Percentiles rank a stretch among this genome's conserved stretches.
Conservation (phyloP, 768 basidiomycete species). For the Infundibulicybe gibba region DNA sequence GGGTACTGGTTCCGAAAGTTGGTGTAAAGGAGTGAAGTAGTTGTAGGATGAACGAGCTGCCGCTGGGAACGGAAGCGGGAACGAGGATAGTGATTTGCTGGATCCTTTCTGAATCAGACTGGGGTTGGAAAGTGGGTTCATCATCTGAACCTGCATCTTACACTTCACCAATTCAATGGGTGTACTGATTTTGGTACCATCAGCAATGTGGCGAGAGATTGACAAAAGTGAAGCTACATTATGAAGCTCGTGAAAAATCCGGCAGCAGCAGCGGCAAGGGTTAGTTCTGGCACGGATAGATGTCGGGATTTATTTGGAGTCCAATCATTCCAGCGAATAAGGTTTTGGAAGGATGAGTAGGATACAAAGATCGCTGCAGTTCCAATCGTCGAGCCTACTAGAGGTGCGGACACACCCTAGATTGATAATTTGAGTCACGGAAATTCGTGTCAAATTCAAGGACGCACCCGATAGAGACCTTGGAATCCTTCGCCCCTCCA, state of each 20-base stretch:
- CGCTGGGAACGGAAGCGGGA: constrained; percentile 4
- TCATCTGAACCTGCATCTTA: constrained; percentile 92
- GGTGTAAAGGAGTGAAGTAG: constrained; percentile 5
- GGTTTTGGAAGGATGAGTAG: constrained; percentile 75
- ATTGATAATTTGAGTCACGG: not conserved
- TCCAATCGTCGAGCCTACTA: constrained; percentile 91
- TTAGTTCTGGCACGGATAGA: constrained; percentile 37
- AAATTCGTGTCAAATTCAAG: not conserved
- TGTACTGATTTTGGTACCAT: constrained; percentile 43
- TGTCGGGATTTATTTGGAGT: constrained; percentile 12
- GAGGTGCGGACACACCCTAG: constrained; percentile 91
- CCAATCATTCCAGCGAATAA: constrained; percentile 42
- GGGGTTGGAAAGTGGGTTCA: constrained; percentile 25
- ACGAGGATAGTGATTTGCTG: not conserved
- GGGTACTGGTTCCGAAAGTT: constrained; percentile 23
- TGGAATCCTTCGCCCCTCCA: constrained; percentile 76
- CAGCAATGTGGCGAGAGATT: not conserved
- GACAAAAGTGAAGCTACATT: constrained; percentile 41
- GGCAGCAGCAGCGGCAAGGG: constrained; percentile 81
- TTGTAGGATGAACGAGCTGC: constrained; percentile 1
- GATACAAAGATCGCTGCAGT: constrained; percentile 88
- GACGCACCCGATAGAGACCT: constrained; percentile 83
- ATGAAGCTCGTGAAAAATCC: constrained; percentile 87
- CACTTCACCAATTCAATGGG: constrained; percentile 89
- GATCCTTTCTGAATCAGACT: not conserved